Base-by-base conservation (phyloP, 2,329 filamentous ascomycete species). In the Fusarium proliferatum region DNA sequence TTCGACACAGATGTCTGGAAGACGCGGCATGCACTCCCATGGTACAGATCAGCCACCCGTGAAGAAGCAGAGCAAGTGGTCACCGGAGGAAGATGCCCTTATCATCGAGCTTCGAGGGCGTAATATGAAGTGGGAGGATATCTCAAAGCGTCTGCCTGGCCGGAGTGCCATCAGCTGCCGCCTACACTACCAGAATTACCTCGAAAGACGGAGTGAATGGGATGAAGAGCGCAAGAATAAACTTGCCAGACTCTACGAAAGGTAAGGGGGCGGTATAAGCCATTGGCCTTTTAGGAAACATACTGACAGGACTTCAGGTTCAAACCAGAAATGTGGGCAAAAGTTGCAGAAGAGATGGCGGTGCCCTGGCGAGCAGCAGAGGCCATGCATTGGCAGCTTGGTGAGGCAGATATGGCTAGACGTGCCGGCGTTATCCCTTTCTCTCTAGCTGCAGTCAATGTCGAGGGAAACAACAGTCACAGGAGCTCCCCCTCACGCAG, bases 91-190 rank as follows among this genome's bases (percentile, higher is more conserved):
- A 82, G 95, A 98, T 82, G 90, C 93, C n/a, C 86, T 96, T 55
- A 97, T 97, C 77, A 97, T 98, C 78, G 94, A 97, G 81, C 89
- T 98, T 71, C 91, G 96, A 65, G 94, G 94, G 42, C 92, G 92
- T 77, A 94, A 94, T 13, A 97, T 98, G 94, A 98, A 98, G 81
- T 98, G 96, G 96, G 96, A 98, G 80, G 96, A 98, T 82, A 98
- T 98, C 78, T 97, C 94, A 71, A 97, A 96, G 85, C 90, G 92
- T 61, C 86, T 98, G 56, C 95, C 95, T 6, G 96, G 96, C 71
- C 90, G 96, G 77, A 98, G 95, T 83, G 92, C 95, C 64, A 98
- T 98, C 79, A 97, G 95, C 77, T 98, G 96, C 82, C 92, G 96
- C 48, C 87, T 98, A 58, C 95, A 97, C 80, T 98, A 98, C 82